Evolutionary conservation across 139 green algal genomes (phyloP).

Genomic region (Gonium pectorale): DNA sequence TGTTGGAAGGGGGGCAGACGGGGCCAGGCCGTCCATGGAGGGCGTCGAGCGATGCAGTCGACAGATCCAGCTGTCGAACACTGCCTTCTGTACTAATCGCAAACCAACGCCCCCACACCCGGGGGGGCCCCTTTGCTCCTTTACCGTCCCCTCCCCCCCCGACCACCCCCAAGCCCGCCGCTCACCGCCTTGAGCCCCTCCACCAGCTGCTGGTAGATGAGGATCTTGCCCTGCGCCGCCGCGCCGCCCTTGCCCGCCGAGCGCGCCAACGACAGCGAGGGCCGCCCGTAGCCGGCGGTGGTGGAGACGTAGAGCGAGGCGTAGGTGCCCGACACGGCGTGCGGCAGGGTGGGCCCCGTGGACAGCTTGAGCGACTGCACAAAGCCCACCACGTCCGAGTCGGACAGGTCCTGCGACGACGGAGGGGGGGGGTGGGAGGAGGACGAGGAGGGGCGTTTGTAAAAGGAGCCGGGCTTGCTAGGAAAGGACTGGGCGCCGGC

Average conservation of each 20-base stretch:
- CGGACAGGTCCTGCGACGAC: slow-evolving; percentile 20
- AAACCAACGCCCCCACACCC: too few species aligned
- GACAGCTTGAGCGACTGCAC: slow-evolving; percentile 11
- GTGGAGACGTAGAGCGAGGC: not conserved
- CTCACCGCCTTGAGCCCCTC: slow-evolving; percentile 36
- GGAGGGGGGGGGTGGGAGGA: not conserved
- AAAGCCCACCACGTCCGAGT: slow-evolving; percentile 33
- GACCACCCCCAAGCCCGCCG: not conserved
- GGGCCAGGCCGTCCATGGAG: too few species aligned
- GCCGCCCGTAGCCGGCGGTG: not conserved
- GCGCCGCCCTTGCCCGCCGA: slow-evolving; percentile 22
- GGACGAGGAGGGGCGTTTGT: too few species aligned
- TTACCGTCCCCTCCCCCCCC: not conserved
- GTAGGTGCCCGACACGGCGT: not conserved
- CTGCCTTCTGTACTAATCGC: too few species aligned
- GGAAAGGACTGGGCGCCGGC: too few species aligned
- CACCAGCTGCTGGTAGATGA: slow-evolving; percentile 47
- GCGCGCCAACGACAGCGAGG: not conserved
- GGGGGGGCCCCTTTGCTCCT: too few species aligned
- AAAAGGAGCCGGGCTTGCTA: too few species aligned
- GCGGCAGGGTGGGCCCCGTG: not conserved
- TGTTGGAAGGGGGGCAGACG: too few species aligned
- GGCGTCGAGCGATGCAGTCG: too few species aligned
- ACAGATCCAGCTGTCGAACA: too few species aligned
- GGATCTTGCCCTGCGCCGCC: slow-evolving; percentile 38